phyloP scores from a whole-genome alignment of 345 rosid genomes.

The Eucalyptus pauciflora region DNA sequence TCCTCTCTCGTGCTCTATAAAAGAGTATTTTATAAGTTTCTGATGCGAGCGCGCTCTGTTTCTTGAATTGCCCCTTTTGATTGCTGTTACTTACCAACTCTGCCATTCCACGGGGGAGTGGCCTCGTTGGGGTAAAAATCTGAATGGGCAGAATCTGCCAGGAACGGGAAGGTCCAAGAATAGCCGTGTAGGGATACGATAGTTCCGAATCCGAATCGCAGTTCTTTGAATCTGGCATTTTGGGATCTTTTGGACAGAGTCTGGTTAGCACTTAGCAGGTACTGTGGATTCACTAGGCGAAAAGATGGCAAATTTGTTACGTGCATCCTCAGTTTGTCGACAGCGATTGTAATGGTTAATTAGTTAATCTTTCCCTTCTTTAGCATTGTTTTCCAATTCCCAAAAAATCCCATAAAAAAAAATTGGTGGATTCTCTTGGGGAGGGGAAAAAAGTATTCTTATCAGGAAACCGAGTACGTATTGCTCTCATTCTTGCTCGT shows the following conservation, averaged over 20 bases:
- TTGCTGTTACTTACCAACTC: not conserved
- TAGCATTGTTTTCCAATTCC: not conserved
- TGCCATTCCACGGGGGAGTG: not conserved
- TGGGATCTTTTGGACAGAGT: not conserved
- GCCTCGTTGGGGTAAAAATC: not conserved
- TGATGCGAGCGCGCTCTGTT: conserved; percentile 9
- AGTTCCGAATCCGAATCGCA: not conserved
- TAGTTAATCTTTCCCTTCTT: not conserved
- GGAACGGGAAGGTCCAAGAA: not conserved
- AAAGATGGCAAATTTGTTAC: not conserved
- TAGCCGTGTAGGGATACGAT: not conserved
- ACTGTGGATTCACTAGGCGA: not conserved
- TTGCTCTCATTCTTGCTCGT: not conserved
- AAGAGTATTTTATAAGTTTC: conserved; percentile 28
- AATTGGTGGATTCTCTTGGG: not conserved
- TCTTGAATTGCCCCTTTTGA: not conserved
- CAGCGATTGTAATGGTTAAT: not conserved
- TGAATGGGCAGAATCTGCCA: not conserved
- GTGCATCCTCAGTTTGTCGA: not conserved
- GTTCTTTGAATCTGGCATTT: not conserved
- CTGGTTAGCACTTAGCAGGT: not conserved
- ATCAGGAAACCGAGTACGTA: not conserved
- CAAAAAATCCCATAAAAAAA: not conserved
- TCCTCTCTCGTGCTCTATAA: conserved; percentile 17
- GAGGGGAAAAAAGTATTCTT: not conserved